Percentiles rank a stretch among this genome's conserved stretches.
These are phyloP conservation scores for Nigrograna mackinnonii DNA, from an alignment of 2,329 filamentous ascomycete genomes.

Conservation along the genomic window DNA sequence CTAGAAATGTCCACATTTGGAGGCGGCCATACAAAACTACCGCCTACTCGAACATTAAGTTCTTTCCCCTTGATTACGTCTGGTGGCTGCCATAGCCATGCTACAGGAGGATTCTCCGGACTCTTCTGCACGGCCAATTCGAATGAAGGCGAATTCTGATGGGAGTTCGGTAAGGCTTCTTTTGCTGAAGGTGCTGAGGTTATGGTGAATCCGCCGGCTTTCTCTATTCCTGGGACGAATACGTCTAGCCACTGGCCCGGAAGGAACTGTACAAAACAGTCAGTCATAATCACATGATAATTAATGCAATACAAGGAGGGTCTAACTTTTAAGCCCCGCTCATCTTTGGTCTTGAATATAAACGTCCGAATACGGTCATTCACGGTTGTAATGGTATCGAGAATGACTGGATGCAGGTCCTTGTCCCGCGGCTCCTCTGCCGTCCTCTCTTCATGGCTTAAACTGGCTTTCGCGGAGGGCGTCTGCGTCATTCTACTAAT, in stretches of 20 bases:
- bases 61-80: constrained; percentile 61
- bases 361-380: constrained; percentile 72
- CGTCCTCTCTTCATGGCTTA: constrained; percentile 71
- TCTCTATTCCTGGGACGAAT: constrained; percentile 68
- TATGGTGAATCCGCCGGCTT: constrained; percentile 86
- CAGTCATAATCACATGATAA: constrained; percentile 17
- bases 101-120: constrained; percentile 70
- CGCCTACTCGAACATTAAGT: constrained; percentile 74
- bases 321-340: constrained; percentile 54
- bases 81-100: constrained; percentile 70
- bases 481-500: constrained; percentile 36
- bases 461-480: constrained; percentile 31
- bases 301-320: constrained; percentile 1
- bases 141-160: constrained; percentile 55
- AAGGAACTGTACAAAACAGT: constrained; percentile 62
- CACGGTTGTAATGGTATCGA: constrained; percentile 65
- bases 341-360: constrained; percentile 61
- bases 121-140: constrained; percentile 80
- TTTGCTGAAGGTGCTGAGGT: constrained; percentile 71
- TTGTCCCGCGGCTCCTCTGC: constrained; percentile 72
- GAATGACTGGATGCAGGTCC: constrained; percentile 64
- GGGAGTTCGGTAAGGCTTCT: constrained; percentile 21
- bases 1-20: constrained; percentile 45
- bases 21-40: constrained; percentile 80
- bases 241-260: constrained; percentile 91